These are phyloP conservation scores for Clitopilus passeckerianus DNA, from an alignment of 768 basidiomycete species.

Conservation along the genomic window DNA sequence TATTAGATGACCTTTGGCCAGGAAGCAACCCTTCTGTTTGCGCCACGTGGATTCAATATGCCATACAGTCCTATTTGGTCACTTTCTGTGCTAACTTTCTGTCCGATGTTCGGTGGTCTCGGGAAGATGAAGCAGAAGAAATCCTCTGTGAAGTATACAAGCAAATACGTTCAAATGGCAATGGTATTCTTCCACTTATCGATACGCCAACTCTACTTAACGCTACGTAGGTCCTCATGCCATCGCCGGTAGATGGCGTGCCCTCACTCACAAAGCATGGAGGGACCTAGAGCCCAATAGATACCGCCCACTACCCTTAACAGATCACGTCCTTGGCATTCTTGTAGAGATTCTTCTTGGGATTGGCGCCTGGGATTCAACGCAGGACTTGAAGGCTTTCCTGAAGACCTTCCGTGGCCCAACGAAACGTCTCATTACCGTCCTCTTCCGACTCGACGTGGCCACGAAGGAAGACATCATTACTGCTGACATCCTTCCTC, in stretches of 20 bases:
- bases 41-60: conserved; percentile 12
- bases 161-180: conserved; percentile 8
- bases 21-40: background rate
- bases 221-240: conserved; percentile 38
- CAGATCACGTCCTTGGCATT: conserved; percentile 2
- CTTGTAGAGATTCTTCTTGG: conserved; percentile 1
- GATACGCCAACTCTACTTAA: background rate
- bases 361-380: conserved; percentile 4
- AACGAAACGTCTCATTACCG: background rate
- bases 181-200: background rate
- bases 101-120: conserved; percentile 7
- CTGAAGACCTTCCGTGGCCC: background rate
- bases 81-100: conserved; percentile 2
- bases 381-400: background rate
- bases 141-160: conserved; percentile 4
- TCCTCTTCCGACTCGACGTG: conserved; percentile 5
- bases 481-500: conserved; percentile 1
- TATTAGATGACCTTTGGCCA: background rate
- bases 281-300: conserved; percentile 29
- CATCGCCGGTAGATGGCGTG: conserved; percentile 51
- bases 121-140: background rate
- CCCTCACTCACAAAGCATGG: conserved; percentile 35
- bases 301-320: background rate
- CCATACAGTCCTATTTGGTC: conserved; percentile 14
- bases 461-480: background rate